Conservation (phyloP, 306 rosid genomes). For the Senna siamea region DNA sequence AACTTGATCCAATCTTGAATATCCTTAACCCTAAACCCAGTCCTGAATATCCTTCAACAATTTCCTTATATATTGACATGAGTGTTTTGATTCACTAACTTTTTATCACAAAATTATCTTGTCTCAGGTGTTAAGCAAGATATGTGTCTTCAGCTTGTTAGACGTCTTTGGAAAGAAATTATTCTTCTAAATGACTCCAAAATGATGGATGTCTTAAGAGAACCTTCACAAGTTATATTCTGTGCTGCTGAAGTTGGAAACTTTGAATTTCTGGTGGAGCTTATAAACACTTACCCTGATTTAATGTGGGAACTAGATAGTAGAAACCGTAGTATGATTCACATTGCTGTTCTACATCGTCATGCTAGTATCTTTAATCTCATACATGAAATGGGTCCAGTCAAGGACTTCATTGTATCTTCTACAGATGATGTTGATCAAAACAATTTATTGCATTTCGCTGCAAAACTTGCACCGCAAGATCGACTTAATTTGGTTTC, state of each 20-base stretch:
- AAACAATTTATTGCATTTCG: constrained; percentile 46
- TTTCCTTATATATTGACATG: not conserved
- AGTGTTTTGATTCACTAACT: not conserved
- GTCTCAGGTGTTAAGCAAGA: not conserved
- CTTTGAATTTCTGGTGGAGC: constrained; percentile 43
- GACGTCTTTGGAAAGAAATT: not conserved
- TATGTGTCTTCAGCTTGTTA: not conserved
- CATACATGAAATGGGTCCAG: constrained; percentile 32
- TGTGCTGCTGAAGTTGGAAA: constrained; percentile 48
- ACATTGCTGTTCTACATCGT: constrained; percentile 49
- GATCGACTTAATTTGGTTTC: constrained; percentile 37
- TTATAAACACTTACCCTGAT: constrained; percentile 43
- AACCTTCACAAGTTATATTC: constrained; percentile 43
- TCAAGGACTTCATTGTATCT: constrained; percentile 37
- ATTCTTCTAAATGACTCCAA: not conserved
- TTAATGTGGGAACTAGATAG: constrained; percentile 44
- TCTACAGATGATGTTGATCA: constrained; percentile 25
- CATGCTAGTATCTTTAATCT: constrained; percentile 38
- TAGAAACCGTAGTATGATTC: constrained; percentile 44
- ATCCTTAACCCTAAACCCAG: too few species aligned
- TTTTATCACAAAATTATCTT: not conserved
- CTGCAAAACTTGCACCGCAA: constrained; percentile 47
- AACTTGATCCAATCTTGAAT: too few species aligned
- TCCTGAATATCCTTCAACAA: too few species aligned
- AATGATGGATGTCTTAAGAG: constrained; percentile 26